These are phyloP conservation scores for Rhodotorula babjevae DNA, from an alignment of 768 basidiomycete genomes.

Conservation along the genomic window DNA sequence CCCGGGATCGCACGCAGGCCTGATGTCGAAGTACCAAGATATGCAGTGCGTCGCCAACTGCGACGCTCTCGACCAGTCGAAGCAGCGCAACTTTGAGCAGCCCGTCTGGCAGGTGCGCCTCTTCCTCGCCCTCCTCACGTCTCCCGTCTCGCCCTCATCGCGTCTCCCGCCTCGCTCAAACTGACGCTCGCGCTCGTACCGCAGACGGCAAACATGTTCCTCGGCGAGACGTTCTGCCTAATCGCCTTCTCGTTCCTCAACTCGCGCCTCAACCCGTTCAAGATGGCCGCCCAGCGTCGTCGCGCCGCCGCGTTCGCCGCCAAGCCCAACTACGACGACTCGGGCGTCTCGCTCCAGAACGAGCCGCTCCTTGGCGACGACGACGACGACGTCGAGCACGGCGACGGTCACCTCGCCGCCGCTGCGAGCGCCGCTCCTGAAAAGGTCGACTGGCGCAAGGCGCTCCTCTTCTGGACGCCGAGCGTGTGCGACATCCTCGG, in stretches of 20 bases:
- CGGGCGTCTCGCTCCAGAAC: constrained; percentile 17
- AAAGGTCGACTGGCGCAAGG: not conserved
- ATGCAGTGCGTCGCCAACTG: constrained; percentile 99
- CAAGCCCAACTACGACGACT: constrained; percentile 7
- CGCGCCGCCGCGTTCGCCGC: not conserved
- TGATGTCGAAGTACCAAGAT: constrained; percentile 53
- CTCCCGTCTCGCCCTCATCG: too few species aligned
- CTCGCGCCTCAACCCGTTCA: constrained; percentile 34
- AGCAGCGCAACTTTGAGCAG: constrained; percentile 73
- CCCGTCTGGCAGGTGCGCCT: constrained; percentile 12
- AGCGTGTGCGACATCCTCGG: constrained; percentile 84
- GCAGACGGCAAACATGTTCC: constrained; percentile 48
- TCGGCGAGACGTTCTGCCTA: constrained; percentile 78
- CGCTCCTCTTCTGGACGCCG: constrained; percentile 78
- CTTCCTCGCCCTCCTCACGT: too few species aligned
- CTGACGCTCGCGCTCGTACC: too few species aligned
- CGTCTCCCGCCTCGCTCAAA: constrained; percentile 54
- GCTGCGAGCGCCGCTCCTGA: not conserved
- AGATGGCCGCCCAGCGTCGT: not conserved
- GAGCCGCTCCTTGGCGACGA: not conserved
- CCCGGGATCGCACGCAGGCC: constrained; percentile 13
- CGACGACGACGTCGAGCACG: not conserved
- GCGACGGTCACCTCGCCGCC: not conserved
- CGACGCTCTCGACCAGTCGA: constrained; percentile 57
- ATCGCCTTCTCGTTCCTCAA: constrained; percentile 42